These are phyloP conservation scores for Solanum clarkiae DNA, from an alignment of 257 asterid genomes.

Conservation along the genomic window DNA sequence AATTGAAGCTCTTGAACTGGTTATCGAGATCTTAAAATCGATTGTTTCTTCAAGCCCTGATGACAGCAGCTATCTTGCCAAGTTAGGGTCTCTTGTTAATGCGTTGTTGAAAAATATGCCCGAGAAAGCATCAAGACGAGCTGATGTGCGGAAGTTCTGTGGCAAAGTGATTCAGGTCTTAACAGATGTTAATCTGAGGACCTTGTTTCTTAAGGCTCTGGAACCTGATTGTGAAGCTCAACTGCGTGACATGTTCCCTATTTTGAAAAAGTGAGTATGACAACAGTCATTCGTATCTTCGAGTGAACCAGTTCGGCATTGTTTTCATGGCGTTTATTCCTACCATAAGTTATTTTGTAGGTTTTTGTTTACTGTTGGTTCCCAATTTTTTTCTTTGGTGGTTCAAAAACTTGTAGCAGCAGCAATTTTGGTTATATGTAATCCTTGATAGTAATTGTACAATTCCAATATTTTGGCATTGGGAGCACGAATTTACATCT, in stretches of 20 bases:
- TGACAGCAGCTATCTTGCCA: slow-evolving; percentile 23
- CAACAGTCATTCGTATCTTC: not conserved
- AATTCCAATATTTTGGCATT: not conserved
- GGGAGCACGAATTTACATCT: not conserved
- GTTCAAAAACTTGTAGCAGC: not conserved
- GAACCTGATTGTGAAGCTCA: slow-evolving; percentile 59
- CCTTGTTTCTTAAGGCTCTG: slow-evolving; percentile 41
- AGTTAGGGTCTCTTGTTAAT: slow-evolving; percentile 34
- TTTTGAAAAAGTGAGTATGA: slow-evolving; percentile 24
- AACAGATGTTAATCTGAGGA: slow-evolving; percentile 15
- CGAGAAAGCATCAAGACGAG: slow-evolving; percentile 69
- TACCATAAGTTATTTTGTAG: not conserved
- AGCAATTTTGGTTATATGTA: not conserved
- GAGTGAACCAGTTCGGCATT: not conserved
- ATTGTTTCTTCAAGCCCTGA: slow-evolving; percentile 16
- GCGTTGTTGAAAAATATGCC: slow-evolving; percentile 68
- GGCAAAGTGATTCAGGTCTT: slow-evolving; percentile 58
- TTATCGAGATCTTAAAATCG: slow-evolving; percentile 46
- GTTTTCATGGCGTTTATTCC: not conserved
- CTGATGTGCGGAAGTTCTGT: slow-evolving; percentile 77
- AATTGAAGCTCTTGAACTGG: slow-evolving; percentile 80
- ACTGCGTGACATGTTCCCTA: slow-evolving; percentile 47
- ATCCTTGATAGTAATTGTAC: not conserved
- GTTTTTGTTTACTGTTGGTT: not conserved
- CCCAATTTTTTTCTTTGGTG: not conserved